Base-by-base conservation (phyloP, 169 alveolate species). In the Plasmodium gonderi region DNA sequence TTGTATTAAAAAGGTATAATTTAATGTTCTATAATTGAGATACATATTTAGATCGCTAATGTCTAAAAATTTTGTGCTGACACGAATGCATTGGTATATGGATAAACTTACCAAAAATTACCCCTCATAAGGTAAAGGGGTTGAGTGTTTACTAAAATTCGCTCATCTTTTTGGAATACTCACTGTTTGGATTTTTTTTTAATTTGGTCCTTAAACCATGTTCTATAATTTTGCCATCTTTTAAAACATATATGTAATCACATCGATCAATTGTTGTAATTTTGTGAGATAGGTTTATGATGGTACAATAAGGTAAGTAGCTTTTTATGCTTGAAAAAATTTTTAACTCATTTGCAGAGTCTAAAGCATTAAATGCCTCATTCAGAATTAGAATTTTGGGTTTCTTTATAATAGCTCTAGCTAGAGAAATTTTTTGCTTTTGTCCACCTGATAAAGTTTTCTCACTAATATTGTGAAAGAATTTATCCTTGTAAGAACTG, bases 341-440 rank as follows among this genome's bases (percentile, higher is more conserved):
- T 69, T 90, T 75, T 60, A 90, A 68, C 36, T 93, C 94, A 14
- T 80, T 79, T 36, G 89, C 90, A 45, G 92, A 67, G 92, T 98
- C 98, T 40, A 98, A 80, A 31, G 98, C 98, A 36, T 97, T 94
- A 26, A 98, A 97, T 0, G 99, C 99, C 82, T 98, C 99, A 95
- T 98, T 98, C 65, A 98, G 81, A 65, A 98, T 92, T 40, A 98
- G 91, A 14, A 96, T 95, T 17, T 94, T 78, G 6, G 96, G 95
- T 49, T 95, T 92, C 45, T 95, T 77, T 67, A 94, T 64, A 23
- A 95, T 91, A 23, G 97, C 97, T 68, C 97, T 89, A 23, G 98
- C 98, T 72, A 96, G 93, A 20, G 97, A 96, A 9, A 96, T 91
- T 80, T 97, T 90, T 76, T 96, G 98, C 79, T 95, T 95, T 90